Evolutionary conservation across 805 yeast species (phyloP).

Genomic region (Sugiyamaella mastotermitis): DNA sequence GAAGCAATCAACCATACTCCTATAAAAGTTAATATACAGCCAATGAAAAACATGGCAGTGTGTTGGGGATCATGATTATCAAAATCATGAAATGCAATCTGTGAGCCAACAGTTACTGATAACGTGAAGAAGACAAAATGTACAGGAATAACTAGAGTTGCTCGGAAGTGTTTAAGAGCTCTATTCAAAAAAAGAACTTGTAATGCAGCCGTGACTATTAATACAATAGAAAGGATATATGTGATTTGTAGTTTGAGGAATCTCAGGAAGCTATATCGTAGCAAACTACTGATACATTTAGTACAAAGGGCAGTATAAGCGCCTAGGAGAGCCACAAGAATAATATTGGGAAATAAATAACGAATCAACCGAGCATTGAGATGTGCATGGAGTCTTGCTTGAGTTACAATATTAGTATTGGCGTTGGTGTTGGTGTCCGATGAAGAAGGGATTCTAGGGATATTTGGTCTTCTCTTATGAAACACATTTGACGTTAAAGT

Average conservation of each 20-base stretch:
- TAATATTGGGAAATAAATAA: constrained; percentile 29
- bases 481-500: constrained; percentile 9
- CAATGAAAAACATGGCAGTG: constrained; percentile 27
- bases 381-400: background rate
- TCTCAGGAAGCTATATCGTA: constrained; percentile 18
- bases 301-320: constrained; percentile 43
- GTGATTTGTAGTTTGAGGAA: constrained; percentile 28
- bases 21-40: constrained; percentile 34
- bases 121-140: constrained; percentile 45
- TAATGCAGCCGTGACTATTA: constrained; percentile 35
- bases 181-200: constrained; percentile 37
- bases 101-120: constrained; percentile 39
- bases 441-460: background rate
- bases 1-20: constrained; percentile 39
- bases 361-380: background rate
- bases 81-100: constrained; percentile 38
- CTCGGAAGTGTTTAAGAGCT: constrained; percentile 36
- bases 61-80: constrained; percentile 22
- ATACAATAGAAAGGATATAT: constrained; percentile 29
- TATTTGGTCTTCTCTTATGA: constrained; percentile 1
- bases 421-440: background rate
- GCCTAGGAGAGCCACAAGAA: constrained; percentile 40
- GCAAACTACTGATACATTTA: constrained; percentile 35
- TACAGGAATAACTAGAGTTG: constrained; percentile 44
- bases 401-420: background rate